Evolutionary conservation across 306 rosid genomes (phyloP), one percentile per base, ranked within the genome.

Genomic region (Trichosanthes truncata): DNA sequence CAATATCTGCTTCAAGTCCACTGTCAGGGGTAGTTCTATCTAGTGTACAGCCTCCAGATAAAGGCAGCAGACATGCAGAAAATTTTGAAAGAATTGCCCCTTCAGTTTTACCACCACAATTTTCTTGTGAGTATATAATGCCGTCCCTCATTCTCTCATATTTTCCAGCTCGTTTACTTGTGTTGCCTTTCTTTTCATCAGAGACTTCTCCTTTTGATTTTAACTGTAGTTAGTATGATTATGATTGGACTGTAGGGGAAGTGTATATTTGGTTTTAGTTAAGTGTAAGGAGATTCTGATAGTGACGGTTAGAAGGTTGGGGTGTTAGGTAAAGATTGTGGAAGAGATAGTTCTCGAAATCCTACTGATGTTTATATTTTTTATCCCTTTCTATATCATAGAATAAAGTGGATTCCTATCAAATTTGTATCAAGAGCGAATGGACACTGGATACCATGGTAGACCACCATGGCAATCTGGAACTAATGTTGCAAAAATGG

Each of bases 1-100:
- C 89, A 26, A 84, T 81, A 55, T 92, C 93, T 48, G 91, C 87
- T 29, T 87, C 87, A 75, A 90, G 93, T 84, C 96, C 98, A 57
- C 82, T 88, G 81, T 92, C 93, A 55, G 88, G 79, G 85, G 96
- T 91, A 38, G 93, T 90, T 80, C 86, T 91, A 87, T 85, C 93
- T 77, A 91, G 84, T 89, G 88, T 68, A 78, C 91, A 81, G 83
- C 90, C 96, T 59, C 96, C 93, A 74, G 82, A 92, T 55, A 86
- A 81, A 80, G 88, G 76, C 65, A 82, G 83, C 62, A 82, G 88
- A 43, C 81, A 81, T 36, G 41, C 84, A 25, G 85, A 84, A 73
- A 85, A 11, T 78, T 85, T 87, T 41, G 51, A 45, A 25, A 71
- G 78, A 76, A 38, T 74, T 7, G 33, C 26, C 3, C 87, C 82